Evolutionary conservation across 306 rosid species (phyloP), one percentile per base, ranked within the genome.

Genomic region (Sechiopsis laciniata): DNA sequence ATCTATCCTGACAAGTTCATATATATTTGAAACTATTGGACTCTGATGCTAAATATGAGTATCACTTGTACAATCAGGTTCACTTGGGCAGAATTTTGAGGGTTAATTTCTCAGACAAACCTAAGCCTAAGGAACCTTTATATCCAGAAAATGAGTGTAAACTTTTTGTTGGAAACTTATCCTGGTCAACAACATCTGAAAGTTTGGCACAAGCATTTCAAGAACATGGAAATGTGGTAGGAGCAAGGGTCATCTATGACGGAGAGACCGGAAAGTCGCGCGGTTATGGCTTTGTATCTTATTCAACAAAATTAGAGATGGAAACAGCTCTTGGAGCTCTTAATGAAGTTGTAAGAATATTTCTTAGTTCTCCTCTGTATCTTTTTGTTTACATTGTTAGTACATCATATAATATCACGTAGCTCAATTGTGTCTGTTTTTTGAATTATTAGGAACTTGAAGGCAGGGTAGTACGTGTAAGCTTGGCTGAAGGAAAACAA

Each of bases 231-330:
- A 82, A 71, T 46, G 93, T 91, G 80, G 95, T 95, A 10, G 99
- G 99, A 65, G 97, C 91, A 26, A 88, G 96, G 83, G 96, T 95
- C 61, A 82, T 95, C 1, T 91, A 84, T 24, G 87, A 94, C 37
- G 97, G 97, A 1, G 95, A 89, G 74, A 87, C 97, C 0, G 99
- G 97, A 78, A 87, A 74, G 61, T 94, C 99, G 0, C 94, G 95
- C 7, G 95, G 99, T 19, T 94, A 94, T 77, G 99, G 99, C 70
- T 94, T 91, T 15, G 89, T 94, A 14, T 87, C 88, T 83, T 94
- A 79, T 61, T 32, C 92, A 45, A 89, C 86, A 17, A 84, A 57
- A 82, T 70, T 87, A n/a, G 99, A 94, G 84, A 87, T 94, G 97
- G 99, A 94, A 77, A 53, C 84, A 62, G 99, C 99, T 56, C 87